A percentile compares a stretch with the other conserved stretches of the same genome.
Conservation (phyloP, 2,329 filamentous ascomycete genomes). For the Proliferodiscus dingleyae region DNA sequence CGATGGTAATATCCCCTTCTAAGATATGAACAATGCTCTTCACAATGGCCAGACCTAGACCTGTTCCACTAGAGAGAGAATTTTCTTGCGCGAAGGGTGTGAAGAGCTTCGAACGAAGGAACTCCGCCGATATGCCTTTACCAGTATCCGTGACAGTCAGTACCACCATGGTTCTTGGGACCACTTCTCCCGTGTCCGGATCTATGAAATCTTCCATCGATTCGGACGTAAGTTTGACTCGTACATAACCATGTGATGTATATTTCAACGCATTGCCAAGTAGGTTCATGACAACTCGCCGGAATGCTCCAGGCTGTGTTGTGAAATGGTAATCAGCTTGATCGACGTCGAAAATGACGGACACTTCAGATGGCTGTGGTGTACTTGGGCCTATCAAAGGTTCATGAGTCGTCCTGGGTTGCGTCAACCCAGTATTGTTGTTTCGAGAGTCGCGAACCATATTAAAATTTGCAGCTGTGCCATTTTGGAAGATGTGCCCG, state of each 20-base stretch:
- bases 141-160: constrained; percentile 75
- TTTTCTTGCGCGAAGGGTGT: constrained; percentile 62
- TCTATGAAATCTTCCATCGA: constrained; percentile 26
- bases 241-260: constrained; percentile 48
- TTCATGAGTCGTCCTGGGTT: constrained; percentile 1
- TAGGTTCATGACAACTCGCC: constrained; percentile 55
- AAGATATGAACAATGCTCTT: constrained; percentile 55
- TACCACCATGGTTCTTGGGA: constrained; percentile 34
- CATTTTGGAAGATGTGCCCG: constrained; percentile 31
- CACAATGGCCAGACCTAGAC: constrained; percentile 62
- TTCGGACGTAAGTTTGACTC: constrained; percentile 31
- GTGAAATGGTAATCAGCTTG: constrained; percentile 35
- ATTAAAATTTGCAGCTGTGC: constrained; percentile 29
- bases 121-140: constrained; percentile 61
- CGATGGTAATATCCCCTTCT: constrained; percentile 55
- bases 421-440: background rate
- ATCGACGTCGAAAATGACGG: constrained; percentile 29
- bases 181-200: constrained; percentile 11
- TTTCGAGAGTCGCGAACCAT: constrained; percentile 25
- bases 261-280: constrained; percentile 62
- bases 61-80: constrained; percentile 55
- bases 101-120: constrained; percentile 55
- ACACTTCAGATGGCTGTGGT: constrained; percentile 19
- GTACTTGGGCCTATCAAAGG: constrained; percentile 3
- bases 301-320: constrained; percentile 50